Evolutionary conservation across 2,329 filamentous ascomycete genomes (phyloP), one percentile per base, ranked within the genome.

Genomic region (Berkeleyomyces basicola): DNA sequence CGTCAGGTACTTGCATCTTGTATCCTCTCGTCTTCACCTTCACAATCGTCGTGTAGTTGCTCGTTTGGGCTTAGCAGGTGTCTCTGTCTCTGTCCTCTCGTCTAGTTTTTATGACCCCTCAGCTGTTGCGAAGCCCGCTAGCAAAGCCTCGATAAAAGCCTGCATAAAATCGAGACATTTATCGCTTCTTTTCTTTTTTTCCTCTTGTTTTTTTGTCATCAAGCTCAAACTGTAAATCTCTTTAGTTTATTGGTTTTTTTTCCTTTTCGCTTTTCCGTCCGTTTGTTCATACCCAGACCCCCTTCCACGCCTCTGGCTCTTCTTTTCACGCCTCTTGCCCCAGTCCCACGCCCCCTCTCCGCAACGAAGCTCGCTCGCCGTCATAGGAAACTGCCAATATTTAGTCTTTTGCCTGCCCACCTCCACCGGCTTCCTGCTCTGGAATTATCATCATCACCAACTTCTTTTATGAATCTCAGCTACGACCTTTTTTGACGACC

Each of bases 31-130:
- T 37, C 33, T 16, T 46, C 11, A 23, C 16, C 47, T 53, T 31
- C 23, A 33, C 6, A 44, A 44, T 23, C 23, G 23, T 16, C 14
- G 14, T 37, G 47, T 53, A 14, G 31, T 7, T 44, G 39, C 47
- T 61, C 51, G 59, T 61, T 61, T 61, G 44, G 59, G 59, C 44
- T 51, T 40, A 61, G 59, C 59, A 49, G 44, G 51, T 61, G 44
- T 49, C 42, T 61, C 33, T 61, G 59, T 44, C 59, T 61, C 33
- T 61, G 59, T 44, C 59, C 51, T 61, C 59, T 61, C 59, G 59
- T 61, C 59, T 61, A 61, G 59, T 49, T 61, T 49, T 40, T 61
- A 61, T 43, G 40, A 61, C 23, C 39, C 33, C 44, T 23, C 33
- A 42, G 40, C 55, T 58, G 55, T 39, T 10, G 23, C 11, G 37